Evolutionary conservation across 768 basidiomycete species (phyloP).

Genomic region (Suillus bovinus): DNA sequence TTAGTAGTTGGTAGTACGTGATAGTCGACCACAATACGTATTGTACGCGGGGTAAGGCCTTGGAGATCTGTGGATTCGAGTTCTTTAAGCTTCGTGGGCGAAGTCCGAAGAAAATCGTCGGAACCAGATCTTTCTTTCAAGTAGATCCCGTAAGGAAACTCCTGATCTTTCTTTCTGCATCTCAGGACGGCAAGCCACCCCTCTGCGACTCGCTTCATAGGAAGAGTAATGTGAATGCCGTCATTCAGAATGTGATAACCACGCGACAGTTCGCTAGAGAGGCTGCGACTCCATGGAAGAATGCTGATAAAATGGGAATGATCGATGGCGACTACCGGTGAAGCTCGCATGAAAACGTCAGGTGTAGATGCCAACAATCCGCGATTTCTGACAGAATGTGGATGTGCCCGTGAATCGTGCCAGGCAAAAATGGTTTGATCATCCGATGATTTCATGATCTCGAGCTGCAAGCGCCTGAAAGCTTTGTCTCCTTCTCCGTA

Average conservation of each 20-base stretch:
- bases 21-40: neutral
- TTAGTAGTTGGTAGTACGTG: neutral
- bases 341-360: neutral
- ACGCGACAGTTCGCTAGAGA: neutral
- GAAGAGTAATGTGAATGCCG: constrained; percentile 11
- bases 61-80: neutral
- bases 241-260: constrained; percentile 5
- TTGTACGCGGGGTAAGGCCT: neutral
- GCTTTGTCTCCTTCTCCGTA: constrained; percentile 23
- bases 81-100: neutral
- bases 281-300: neutral
- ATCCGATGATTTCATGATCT: constrained; percentile 14
- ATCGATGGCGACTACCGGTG: constrained; percentile 1
- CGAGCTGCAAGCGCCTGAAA: constrained; percentile 18
- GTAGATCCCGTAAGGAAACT: neutral
- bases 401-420: neutral
- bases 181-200: constrained; percentile 10
- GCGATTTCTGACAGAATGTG: neutral
- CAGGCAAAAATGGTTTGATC: constrained; percentile 18
- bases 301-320: neutral
- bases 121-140: neutral
- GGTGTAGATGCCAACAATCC: constrained; percentile 10
- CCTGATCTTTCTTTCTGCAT: neutral
- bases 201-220: constrained; percentile 3
- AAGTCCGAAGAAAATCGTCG: neutral